Conservation (phyloP, 169 alveolate species). For the Plasmodium berghei region DNA sequence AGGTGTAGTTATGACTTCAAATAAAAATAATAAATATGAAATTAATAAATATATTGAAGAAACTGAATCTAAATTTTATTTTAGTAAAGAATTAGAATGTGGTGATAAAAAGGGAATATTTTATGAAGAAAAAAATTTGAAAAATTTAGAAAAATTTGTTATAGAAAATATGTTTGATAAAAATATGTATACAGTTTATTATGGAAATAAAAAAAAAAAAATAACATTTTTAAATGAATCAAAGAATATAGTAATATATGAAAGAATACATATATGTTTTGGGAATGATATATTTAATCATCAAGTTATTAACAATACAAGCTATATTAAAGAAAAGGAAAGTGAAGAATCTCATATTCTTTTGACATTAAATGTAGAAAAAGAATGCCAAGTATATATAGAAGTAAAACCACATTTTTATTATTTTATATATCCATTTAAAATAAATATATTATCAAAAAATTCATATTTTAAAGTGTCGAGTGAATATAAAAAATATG, state of each 20-base stretch:
- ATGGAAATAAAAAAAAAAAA: background rate
- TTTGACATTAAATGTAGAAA: conserved; percentile 15
- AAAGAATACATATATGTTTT: conserved; percentile 32
- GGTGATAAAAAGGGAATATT: background rate
- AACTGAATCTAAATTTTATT: conserved; percentile 2
- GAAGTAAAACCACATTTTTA: conserved; percentile 65
- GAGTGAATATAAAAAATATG: conserved; percentile 14
- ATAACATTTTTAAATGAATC: background rate
- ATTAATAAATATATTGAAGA: background rate
- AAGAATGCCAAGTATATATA: conserved; percentile 10
- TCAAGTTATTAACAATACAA: background rate
- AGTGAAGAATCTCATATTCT: background rate
- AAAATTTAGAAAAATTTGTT: conserved; percentile 6
- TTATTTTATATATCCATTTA: conserved; percentile 51
- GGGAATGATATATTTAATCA: background rate
- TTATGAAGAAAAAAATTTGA: conserved; percentile 7
- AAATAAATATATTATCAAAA: conserved; percentile 2
- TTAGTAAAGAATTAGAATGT: conserved; percentile 25
- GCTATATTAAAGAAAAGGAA: background rate
- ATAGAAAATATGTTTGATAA: conserved; percentile 11
- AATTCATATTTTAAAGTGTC: conserved; percentile 19
- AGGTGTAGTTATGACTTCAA: background rate
- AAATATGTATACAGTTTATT: background rate
- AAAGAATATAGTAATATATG: conserved; percentile 13
- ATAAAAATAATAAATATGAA: background rate